Evolutionary conservation across 2,329 filamentous ascomycete genomes (phyloP), one percentile per base, ranked within the genome.

Genomic region (Escovopsis sp.): DNA sequence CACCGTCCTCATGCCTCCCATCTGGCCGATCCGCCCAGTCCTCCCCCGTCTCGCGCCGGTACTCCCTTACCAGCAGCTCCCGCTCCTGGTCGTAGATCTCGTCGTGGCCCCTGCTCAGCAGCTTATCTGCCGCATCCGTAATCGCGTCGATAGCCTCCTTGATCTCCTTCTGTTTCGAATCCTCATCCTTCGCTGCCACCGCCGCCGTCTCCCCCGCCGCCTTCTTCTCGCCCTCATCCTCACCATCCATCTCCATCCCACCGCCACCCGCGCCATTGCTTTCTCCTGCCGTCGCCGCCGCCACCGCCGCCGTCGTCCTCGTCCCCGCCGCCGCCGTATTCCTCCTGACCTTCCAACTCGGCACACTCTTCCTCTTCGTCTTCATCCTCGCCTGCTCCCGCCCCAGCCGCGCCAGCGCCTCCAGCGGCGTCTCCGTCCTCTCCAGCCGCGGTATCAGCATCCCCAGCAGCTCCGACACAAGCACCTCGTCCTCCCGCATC

Each of bases 51-150:
- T 94, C 87, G 34, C 76, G 76, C 43, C 72, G 71, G 55, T 86
- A 96, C 53, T 88, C 80, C 25, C 90, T 70, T 36, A 87, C 74
- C 19, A 98, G 68, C 41, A 79, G 57, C 57, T 96, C 90, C 38
- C 87, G 71, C 53, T 92, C 84, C 31, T 78, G 70, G 39, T 96
- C 86, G 58, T 96, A 98, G 34, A 96, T 78, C n/a, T 96, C 85
- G 2, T 77, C 72, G 43, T 88, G 76, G 15, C 87, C 87, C 37
- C 88, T 69, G 21, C 78, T 79, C 35, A 94, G 72, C 1, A 98
- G 65, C 42, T 82, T 79, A 57, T 94, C 87, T 4, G 90, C 87
- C 9, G 88, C 85, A 31, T 82, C 86, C 0, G 90, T 96, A 42
- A 98, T 82, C 32, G 71, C 67, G 48, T 88, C 70, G 37, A 98